phyloP scores from a whole-genome alignment of 257 asterid species.

The Verbena officinalis region DNA sequence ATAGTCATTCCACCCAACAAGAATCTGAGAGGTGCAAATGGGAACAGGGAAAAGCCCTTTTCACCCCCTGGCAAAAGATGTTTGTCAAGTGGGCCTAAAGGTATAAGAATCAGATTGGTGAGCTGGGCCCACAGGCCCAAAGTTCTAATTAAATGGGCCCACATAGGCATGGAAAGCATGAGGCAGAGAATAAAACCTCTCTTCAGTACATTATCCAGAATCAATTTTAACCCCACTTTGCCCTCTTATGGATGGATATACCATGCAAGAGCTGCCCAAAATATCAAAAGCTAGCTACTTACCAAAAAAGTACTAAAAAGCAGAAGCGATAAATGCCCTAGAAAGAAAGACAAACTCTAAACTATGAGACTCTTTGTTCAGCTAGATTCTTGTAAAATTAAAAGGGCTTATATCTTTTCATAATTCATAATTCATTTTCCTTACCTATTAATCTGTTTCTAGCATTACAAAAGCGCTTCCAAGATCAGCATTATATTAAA shows the following conservation, averaged over 20 bases:
- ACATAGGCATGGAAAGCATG: slow-evolving; percentile 40
- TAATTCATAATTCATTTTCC: too few species aligned
- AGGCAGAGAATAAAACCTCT: slow-evolving; percentile 29
- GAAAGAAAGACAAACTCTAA: slow-evolving; percentile 23
- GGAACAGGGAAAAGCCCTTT: not conserved
- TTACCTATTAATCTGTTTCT: too few species aligned
- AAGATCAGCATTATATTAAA: too few species aligned
- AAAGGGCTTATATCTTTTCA: too few species aligned
- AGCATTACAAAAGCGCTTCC: too few species aligned
- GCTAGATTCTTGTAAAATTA: slow-evolving; percentile 29
- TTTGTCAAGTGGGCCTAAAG: slow-evolving; percentile 28
- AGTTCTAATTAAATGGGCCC: slow-evolving; percentile 28
- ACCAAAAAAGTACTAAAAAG: too few species aligned
- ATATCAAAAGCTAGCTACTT: too few species aligned
- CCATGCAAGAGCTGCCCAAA: too few species aligned
- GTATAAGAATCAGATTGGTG: not conserved
- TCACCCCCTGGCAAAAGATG: not conserved
- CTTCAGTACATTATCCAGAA: slow-evolving; percentile 28
- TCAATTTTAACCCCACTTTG: not conserved
- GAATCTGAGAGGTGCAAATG: slow-evolving; percentile 14
- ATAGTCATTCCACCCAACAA: not conserved
- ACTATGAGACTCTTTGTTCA: slow-evolving; percentile 19
- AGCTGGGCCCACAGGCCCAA: slow-evolving; percentile 30
- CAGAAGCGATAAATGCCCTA: slow-evolving; percentile 20
- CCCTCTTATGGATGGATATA: too few species aligned